Base-by-base conservation (phyloP, 2,329 filamentous ascomycete species). In the Zymoseptoria pseudotritici region DNA sequence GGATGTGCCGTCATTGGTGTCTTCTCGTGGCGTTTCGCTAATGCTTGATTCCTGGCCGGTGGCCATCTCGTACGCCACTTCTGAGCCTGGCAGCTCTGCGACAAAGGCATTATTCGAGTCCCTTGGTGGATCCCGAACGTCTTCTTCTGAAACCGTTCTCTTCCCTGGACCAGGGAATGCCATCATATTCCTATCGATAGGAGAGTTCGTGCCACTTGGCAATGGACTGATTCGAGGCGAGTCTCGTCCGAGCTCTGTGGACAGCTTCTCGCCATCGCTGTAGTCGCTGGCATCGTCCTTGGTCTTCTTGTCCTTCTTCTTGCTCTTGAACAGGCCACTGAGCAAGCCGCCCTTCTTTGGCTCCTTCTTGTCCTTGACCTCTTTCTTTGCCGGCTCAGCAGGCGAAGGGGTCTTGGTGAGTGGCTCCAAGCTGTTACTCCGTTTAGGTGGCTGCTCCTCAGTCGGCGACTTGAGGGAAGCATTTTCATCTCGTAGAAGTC, bases 401-500 rank as follows among this genome's bases (percentile, higher is more conserved):
- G 79, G 80, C 2, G 83, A 80, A 36, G 83, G 77, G 22, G 84
- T 82, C 76, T 89, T 91, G 59, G 91, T 88, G 56, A 90, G 80
- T 60, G 85, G 86, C 64, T 96, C 91, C 53, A 95, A 78, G 71
- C 90, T 93, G 73, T 83, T 84, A 17, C 64, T 70, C n/a, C 71
- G 60, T 72, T 69, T 67, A 80, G 85, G 80, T 61, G 71, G 72
- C 13, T 36, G 21, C 11, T 63, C 63, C 52, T 56, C 60, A 17
- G 67, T 70, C 67, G 54, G 74, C 68, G 60, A 72, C 69, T 65
- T 71, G 53, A 62, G 63, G 29, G 61, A 67, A 36, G 4, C 74
- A 70, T 79, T 78, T 65, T 97, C 92, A 66, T 97, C 93, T 50
- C 93, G 86, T 50, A 97, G 79, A 57, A 99, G 77, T 67, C 96